Evolutionary conservation across 108 stramenopile species (phyloP), one percentile per base, ranked within the genome.

Genomic region (Fistulifera solaris): DNA sequence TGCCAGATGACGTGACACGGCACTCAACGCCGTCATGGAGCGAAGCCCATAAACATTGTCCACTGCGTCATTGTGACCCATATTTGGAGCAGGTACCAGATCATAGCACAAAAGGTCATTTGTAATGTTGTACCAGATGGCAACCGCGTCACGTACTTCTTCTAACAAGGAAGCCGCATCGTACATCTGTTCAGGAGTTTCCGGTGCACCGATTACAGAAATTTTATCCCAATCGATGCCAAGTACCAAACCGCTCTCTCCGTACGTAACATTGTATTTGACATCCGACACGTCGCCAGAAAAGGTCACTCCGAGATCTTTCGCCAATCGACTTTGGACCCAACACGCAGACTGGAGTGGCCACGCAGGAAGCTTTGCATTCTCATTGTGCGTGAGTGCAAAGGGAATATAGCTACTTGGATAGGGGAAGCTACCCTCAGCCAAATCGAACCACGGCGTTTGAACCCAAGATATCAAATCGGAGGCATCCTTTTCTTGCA

Each of bases 371-470:
- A 88, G 64, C 0, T 60, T 66, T n/a, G 62, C 64, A 15, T 71
- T 56, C 17, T 79, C 67, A 55, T 67, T 61, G 24, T 64, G 61
- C 26, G 46, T 48, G 10, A 83, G 48, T 3, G 81, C 73, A 67
- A 80, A 83, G 24, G 81, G 76, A 66, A 88, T 75, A 66, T 85
- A 85, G 26, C 61, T 58, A 16, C 67, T 70, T 7, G 76, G 68
- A 70, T 85, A 85, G 0, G 84, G 84, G 61, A 70, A 85, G 26
- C 67, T 67, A 1, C 79, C 84, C 52, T 78, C 77, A 0, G 79
- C 77, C 69, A 85, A 60, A 59, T 80, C 78, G 52, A 84, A 89
- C 66, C 80, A 80, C 15, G 71, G 60, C n/a, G 58, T 51, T 61
- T 76, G 75, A 1, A 70, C 65, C 61, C 70, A 67, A 22, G 45